A percentile compares a stretch with the other conserved stretches of the same genome.
Conservation (phyloP, 2,329 filamentous ascomycete species). For the Arthroderma uncinatum region DNA sequence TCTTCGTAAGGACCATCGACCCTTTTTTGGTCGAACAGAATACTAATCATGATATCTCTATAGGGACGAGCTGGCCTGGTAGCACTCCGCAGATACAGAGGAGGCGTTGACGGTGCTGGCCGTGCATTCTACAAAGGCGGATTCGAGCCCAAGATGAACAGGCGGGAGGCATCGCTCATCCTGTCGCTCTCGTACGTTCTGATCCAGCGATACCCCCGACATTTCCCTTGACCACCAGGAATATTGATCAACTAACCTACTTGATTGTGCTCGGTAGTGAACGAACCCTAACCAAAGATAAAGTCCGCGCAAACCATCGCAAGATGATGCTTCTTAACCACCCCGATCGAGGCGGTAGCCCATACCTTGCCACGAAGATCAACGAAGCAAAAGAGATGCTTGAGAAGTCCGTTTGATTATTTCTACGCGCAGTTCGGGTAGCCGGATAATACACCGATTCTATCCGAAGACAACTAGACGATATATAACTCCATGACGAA, state of each 20-base stretch:
- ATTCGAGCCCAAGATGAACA: constrained; percentile 93
- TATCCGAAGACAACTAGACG: background rate
- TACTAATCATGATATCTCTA: constrained; percentile 11
- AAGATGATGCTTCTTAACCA: constrained; percentile 96
- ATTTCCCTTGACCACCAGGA: background rate
- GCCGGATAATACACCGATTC: background rate
- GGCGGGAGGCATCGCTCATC: constrained; percentile 81
- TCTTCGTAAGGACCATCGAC: constrained; percentile 55
- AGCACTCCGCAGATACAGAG: constrained; percentile 68
- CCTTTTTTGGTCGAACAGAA: background rate
- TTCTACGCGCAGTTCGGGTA: background rate
- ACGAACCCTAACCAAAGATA: constrained; percentile 76
- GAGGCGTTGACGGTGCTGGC: constrained; percentile 60
- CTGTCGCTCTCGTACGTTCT: constrained; percentile 68
- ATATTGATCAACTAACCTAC: background rate
- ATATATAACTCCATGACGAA: background rate
- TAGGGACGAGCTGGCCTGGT: constrained; percentile 88
- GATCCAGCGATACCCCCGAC: background rate
- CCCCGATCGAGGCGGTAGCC: constrained; percentile 90
- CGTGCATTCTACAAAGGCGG: constrained; percentile 96
- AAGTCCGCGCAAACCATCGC: constrained; percentile 88
- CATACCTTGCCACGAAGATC: constrained; percentile 92
- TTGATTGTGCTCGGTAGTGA: constrained; percentile 48
- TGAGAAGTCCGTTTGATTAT: constrained; percentile 49
- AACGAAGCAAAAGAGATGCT: constrained; percentile 97